Percentiles rank a stretch among this genome's conserved stretches.
Evolutionary conservation across 2,329 filamentous ascomycete genomes (phyloP).

Genomic region (Thermothelomyces thermophilus): DNA sequence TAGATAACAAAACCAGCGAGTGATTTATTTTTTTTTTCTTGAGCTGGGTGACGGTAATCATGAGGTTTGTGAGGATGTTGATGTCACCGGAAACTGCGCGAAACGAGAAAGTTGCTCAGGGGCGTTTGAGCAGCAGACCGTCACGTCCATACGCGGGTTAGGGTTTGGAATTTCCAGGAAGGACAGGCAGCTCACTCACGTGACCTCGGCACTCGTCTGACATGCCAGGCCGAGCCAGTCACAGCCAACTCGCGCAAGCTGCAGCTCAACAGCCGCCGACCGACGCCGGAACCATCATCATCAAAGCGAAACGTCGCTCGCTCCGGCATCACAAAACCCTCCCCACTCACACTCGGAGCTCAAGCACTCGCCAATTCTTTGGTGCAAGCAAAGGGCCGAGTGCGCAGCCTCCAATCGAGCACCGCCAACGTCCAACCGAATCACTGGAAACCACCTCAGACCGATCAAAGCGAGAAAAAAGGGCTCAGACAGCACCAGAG

Average conservation of each 20-base stretch:
- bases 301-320: constrained; percentile 8
- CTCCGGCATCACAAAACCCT: background rate
- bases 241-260: background rate
- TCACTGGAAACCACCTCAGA: background rate
- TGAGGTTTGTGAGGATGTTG: too few relatives aligned
- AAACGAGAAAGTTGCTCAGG: too few relatives aligned
- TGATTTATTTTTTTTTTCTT: too few relatives aligned
- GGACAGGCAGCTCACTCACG: background rate
- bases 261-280: constrained; percentile 2
- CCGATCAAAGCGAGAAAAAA: too few relatives aligned
- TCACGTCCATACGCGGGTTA: too few relatives aligned
- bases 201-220: background rate
- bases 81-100: too few relatives aligned
- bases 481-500: too few relatives aligned
- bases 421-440: background rate
- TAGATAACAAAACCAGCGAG: too few relatives aligned
- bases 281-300: background rate
- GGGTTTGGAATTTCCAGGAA: background rate
- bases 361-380: background rate
- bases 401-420: background rate
- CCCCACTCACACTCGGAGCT: background rate
- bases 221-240: constrained; percentile 1
- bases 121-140: too few relatives aligned
- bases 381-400: background rate
- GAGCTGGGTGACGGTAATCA: too few relatives aligned